Evolutionary conservation across 495 filamentous ascomycete genomes (phyloP).

Genomic region (Podospora sp.): DNA sequence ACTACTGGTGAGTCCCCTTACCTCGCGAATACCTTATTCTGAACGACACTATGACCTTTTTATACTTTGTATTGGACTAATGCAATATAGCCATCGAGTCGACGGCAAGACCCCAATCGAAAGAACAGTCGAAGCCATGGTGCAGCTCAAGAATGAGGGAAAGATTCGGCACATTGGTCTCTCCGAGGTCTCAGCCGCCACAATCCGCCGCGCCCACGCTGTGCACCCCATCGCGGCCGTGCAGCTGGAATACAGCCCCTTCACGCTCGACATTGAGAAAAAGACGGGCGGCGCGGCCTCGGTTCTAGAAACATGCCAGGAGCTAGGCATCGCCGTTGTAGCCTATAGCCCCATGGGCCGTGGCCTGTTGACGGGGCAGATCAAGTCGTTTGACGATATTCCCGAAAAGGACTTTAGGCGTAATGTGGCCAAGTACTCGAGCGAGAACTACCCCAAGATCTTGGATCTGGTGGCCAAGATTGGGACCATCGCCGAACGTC

Average conservation of each 20-base stretch:
- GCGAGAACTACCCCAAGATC: conserved; percentile 75
- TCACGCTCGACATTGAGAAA: conserved; percentile 61
- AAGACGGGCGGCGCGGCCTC: conserved; percentile 56
- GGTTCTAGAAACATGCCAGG: conserved; percentile 68
- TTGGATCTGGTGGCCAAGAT: conserved; percentile 66
- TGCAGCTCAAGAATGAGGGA: conserved; percentile 35
- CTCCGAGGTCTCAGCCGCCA: conserved; percentile 29
- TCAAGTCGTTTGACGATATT: conserved; percentile 64
- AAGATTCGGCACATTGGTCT: conserved; percentile 53
- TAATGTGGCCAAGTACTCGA: conserved; percentile 63
- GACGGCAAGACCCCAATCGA: conserved; percentile 29
- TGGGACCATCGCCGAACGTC: conserved; percentile 66
- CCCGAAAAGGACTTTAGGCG: conserved; percentile 61
- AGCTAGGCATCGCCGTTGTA: conserved; percentile 73
- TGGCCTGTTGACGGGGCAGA: conserved; percentile 64
- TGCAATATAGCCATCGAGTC: conserved; percentile 68
- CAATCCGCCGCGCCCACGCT: conserved; percentile 32
- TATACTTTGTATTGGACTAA: too few relatives aligned
- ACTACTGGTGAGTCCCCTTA: too few relatives aligned
- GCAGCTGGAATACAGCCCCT: conserved; percentile 31
- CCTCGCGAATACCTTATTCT: too few relatives aligned
- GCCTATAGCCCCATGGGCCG: conserved; percentile 58
- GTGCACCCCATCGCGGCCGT: conserved; percentile 32
- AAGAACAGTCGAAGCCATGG: conserved; percentile 24
- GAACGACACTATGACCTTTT: too few relatives aligned